Evolutionary conservation across 2,329 filamentous ascomycete species (phyloP).

Genomic region (Epichloe festucae): DNA sequence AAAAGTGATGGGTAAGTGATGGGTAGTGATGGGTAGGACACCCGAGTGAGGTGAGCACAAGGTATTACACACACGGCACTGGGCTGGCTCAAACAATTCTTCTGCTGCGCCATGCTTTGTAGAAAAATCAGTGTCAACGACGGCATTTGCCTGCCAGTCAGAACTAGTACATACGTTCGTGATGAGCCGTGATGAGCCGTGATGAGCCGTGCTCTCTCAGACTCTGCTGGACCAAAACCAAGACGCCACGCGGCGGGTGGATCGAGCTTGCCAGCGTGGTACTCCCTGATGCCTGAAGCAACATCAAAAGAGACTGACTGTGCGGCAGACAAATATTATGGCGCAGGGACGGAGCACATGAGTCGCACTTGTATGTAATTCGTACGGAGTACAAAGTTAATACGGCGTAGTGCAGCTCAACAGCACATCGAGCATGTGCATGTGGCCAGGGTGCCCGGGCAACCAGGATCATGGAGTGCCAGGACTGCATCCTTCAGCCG

Average conservation of each 20-base stretch:
- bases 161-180: background rate
- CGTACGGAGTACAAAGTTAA: too few species aligned
- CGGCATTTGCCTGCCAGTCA: background rate
- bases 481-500: background rate
- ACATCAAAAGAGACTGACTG: background rate
- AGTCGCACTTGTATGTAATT: background rate
- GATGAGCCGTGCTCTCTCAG: background rate
- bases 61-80: background rate
- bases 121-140: background rate
- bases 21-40: too few species aligned
- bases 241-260: slow-evolving; percentile 5
- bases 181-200: too few species aligned
- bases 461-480: background rate
- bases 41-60: too few species aligned
- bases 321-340: too few species aligned
- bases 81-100: background rate
- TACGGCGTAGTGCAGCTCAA: too few species aligned
- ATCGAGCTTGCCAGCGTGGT: background rate
- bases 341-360: background rate
- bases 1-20: too few species aligned
- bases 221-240: background rate
- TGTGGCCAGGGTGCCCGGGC: background rate
- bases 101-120: too few species aligned
- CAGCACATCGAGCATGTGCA: background rate
- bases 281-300: background rate